phyloP scores from a whole-genome alignment of 129 eudicot species.

The Rutidosis leptorrhynchoides region DNA sequence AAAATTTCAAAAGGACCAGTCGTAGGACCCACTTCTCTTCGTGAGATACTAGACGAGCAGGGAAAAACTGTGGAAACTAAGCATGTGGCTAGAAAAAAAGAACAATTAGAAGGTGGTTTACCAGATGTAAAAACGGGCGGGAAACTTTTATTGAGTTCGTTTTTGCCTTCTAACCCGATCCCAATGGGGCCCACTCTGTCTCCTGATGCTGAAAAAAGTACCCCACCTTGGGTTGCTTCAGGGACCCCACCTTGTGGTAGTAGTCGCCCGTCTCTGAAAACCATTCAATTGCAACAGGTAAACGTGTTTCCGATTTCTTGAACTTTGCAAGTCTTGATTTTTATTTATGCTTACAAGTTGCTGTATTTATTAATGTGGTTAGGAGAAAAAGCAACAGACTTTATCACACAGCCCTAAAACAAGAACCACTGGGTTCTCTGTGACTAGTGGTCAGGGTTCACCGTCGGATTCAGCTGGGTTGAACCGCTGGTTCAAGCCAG shows the following conservation, averaged over 20 bases:
- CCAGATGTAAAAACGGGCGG: slow-evolving; percentile 48
- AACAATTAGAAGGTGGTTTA: slow-evolving; percentile 42
- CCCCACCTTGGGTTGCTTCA: slow-evolving; percentile 99
- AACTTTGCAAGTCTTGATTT: slow-evolving; percentile 1
- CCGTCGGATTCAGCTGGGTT: slow-evolving; percentile 63
- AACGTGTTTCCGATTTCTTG: slow-evolving; percentile 4
- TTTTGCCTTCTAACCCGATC: slow-evolving; percentile 70
- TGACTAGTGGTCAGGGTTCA: slow-evolving; percentile 65
- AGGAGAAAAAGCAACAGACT: slow-evolving; percentile 61
- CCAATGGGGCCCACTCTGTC: slow-evolving; percentile 55
- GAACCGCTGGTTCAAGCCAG: slow-evolving; percentile 95
- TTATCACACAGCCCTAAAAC: slow-evolving; percentile 80
- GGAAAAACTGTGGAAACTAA: slow-evolving; percentile 41
- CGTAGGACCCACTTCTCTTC: slow-evolving; percentile 57
- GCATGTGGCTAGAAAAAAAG: slow-evolving; percentile 35
- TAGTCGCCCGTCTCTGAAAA: slow-evolving; percentile 85
- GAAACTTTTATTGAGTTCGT: slow-evolving; percentile 55
- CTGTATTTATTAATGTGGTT: slow-evolving; percentile 13
- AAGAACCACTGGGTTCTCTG: slow-evolving; percentile 74
- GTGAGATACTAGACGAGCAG: slow-evolving; percentile 83
- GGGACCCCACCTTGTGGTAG: slow-evolving; percentile 81
- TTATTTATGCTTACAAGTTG: background rate
- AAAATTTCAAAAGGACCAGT: slow-evolving; percentile 43
- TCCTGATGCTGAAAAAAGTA: slow-evolving; percentile 65
- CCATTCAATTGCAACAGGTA: slow-evolving; percentile 91